phyloP scores from a whole-genome alignment of 345 rosid genomes.

The Populus davidiana region DNA sequence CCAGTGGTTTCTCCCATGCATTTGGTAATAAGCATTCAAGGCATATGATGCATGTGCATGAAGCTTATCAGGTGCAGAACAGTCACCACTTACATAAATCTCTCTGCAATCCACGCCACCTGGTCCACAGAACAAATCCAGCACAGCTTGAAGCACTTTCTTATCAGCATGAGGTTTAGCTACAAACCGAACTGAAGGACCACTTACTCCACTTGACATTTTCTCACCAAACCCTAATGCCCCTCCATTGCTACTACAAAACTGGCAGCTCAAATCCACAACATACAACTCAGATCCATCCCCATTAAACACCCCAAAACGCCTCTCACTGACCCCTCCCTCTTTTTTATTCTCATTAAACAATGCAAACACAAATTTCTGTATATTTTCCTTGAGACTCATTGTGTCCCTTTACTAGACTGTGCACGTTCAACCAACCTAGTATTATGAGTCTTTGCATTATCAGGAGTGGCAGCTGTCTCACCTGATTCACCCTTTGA shows the following conservation, averaged over 20 bases:
- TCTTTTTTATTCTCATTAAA: slow-evolving; percentile 66
- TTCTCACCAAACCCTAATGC: slow-evolving; percentile 31
- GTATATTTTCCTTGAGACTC: slow-evolving; percentile 42
- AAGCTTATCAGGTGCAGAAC: slow-evolving; percentile 50
- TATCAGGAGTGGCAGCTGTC: slow-evolving; percentile 40
- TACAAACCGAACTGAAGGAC: slow-evolving; percentile 71
- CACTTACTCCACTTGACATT: slow-evolving; percentile 25
- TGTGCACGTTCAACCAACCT: slow-evolving; percentile 55
- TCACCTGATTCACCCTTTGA: slow-evolving; percentile 51
- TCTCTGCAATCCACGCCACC: slow-evolving; percentile 75
- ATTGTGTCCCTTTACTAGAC: slow-evolving; percentile 52
- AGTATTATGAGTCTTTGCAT: slow-evolving; percentile 57
- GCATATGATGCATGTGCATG: slow-evolving; percentile 66
- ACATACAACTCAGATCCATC: slow-evolving; percentile 60
- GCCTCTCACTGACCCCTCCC: slow-evolving; percentile 49
- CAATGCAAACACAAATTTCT: slow-evolving; percentile 54
- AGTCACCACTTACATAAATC: slow-evolving; percentile 41
- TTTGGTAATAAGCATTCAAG: slow-evolving; percentile 66
- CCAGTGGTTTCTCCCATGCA: slow-evolving; percentile 76
- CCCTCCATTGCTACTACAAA: slow-evolving; percentile 45
- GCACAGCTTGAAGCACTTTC: slow-evolving; percentile 50
- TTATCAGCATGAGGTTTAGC: slow-evolving; percentile 69
- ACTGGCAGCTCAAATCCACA: slow-evolving; percentile 58
- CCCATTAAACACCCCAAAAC: slow-evolving; percentile 56
- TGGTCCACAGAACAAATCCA: slow-evolving; percentile 59